Conservation (phyloP, 331 rosid genomes). For the Ulmus americana region DNA sequence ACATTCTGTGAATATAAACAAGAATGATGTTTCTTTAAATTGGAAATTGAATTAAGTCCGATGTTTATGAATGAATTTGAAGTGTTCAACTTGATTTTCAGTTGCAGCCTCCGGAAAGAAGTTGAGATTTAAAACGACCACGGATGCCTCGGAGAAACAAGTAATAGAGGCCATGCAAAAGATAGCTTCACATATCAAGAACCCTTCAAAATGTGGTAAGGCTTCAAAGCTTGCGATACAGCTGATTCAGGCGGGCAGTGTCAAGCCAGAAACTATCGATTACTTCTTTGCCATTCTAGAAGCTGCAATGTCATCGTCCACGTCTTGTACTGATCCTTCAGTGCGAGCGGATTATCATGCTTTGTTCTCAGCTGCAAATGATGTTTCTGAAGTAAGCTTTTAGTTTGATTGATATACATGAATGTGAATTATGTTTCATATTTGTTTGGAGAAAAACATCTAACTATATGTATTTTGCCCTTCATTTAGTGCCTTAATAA, state of each 20-base stretch:
- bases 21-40: neutral
- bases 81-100: slow-evolving; percentile 26
- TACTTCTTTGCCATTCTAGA: slow-evolving; percentile 58
- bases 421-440: neutral
- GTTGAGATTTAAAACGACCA: slow-evolving; percentile 69
- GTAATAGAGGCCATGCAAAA: slow-evolving; percentile 84
- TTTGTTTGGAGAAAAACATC: neutral
- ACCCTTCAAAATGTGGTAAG: slow-evolving; percentile 67
- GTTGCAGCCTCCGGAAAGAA: slow-evolving; percentile 57
- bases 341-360: slow-evolving; percentile 68
- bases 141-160: slow-evolving; percentile 85
- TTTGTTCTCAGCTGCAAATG: slow-evolving; percentile 58
- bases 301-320: slow-evolving; percentile 69
- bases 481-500: slow-evolving; percentile 50
- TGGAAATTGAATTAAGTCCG: slow-evolving; percentile 3
- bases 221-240: slow-evolving; percentile 90
- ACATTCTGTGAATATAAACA: too few relatives aligned
- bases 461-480: neutral
- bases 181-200: slow-evolving; percentile 84
- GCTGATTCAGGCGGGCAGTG: slow-evolving; percentile 84
- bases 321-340: slow-evolving; percentile 68
- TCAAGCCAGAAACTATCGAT: slow-evolving; percentile 62
- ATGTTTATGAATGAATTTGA: slow-evolving; percentile 15
- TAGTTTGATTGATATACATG: neutral
- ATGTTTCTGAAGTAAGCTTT: slow-evolving; percentile 51